Base-by-base conservation (phyloP, 106 monocot species). In the Dioscorea alata region DNA sequence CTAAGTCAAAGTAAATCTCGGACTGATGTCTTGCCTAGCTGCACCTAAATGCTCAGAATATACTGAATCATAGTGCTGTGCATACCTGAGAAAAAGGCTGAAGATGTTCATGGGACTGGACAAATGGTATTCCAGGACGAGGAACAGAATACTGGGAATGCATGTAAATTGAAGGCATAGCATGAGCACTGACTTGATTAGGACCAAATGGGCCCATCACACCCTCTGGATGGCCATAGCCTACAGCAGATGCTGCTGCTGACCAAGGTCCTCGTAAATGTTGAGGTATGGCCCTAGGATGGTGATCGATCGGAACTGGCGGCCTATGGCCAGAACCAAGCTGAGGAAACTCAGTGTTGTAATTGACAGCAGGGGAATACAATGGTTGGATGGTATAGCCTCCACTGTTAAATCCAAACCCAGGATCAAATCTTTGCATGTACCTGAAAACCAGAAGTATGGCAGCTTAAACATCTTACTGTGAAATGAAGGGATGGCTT, bases 281-380 rank as follows among this genome's bases (percentile, higher is more conserved):
- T 52, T 73, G 78, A 58, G 88, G 71, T 31, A 83, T 61, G 28
- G 86, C 57, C 21, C 61, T 70, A 64, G 70, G 69, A 48, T 84
- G 83, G 56, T 86, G 76, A 18, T 84, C 88, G 14, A 84, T 63
- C 28, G 88, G 73, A 35, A 88, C 73, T 23, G 74, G 84, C 50
- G 88, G 73, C 32, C 81, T 63, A 12, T 82, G 86, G 61, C 73
- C 70, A 10, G 84, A 71, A 48, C 88, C 83, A 59, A 96, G 91
- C 33, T 91, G 91, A 48, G 95, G 95, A 69, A 91, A 96, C 65
- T 91, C 95, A 16, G 91, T 84, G 51, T 96, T 86, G 65, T 96
- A 91, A 73, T 86, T 96, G 34, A 96, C 82, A 69, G 83, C 80
- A 58, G 95, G 95, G 6, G 88, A 65, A 74, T 88, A 91, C 64